Evolutionary conservation across 345 rosid species (phyloP).

Genomic region (Geranium rotundifolium): DNA sequence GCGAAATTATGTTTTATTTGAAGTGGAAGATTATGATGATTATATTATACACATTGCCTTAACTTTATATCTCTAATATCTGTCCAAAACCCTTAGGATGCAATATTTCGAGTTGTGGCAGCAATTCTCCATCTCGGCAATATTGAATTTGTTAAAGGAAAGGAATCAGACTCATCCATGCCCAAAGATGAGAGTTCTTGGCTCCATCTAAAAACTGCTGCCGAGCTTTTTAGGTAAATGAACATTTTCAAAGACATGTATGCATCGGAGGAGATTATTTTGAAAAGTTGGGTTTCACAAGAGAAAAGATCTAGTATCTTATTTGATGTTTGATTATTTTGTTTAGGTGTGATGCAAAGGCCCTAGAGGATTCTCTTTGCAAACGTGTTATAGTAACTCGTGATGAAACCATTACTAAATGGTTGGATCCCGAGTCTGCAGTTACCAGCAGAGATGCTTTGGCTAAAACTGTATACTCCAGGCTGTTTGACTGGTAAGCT

Average conservation of each 20-base stretch:
- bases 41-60: background rate
- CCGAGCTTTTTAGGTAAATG: constrained; percentile 80
- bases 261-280: background rate
- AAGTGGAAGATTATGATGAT: constrained; percentile 1
- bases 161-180: constrained; percentile 74
- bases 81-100: constrained; percentile 41
- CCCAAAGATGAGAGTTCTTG: constrained; percentile 88
- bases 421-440: constrained; percentile 91
- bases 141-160: constrained; percentile 83
- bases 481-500: constrained; percentile 93
- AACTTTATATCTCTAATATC: constrained; percentile 3
- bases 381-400: constrained; percentile 96
- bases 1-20: constrained; percentile 7
- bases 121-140: constrained; percentile 93
- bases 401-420: constrained; percentile 93
- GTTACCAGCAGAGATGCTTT: constrained; percentile 83
- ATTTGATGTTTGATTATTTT: constrained; percentile 12
- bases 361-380: constrained; percentile 93
- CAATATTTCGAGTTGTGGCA: constrained; percentile 84
- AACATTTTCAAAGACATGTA: constrained; percentile 5
- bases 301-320: constrained; percentile 12
- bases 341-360: constrained; percentile 76
- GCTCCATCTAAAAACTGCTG: constrained; percentile 76
- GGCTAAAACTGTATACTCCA: constrained; percentile 87
- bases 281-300: background rate